Conservation (phyloP, 257 asterid genomes). For the Paulownia fortunei region DNA sequence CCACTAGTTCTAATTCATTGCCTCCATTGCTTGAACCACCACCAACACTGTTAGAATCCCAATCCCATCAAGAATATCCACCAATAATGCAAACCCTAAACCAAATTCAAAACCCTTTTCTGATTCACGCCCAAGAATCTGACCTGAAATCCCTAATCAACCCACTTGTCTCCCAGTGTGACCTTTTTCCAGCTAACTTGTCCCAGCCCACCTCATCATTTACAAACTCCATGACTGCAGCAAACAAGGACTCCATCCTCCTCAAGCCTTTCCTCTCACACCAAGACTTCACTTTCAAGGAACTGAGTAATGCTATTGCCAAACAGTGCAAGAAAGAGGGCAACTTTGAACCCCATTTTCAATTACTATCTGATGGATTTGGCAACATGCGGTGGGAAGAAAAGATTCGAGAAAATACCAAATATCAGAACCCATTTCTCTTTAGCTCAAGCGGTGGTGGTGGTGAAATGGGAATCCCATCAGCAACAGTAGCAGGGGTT, state of each 20-base stretch:
- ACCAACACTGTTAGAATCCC: conserved; percentile 25
- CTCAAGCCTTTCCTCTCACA: conserved; percentile 26
- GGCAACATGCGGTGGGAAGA: conserved; percentile 36
- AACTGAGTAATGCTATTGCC: conserved; percentile 47
- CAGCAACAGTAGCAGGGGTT: conserved; percentile 24
- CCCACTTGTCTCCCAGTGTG: conserved; percentile 34
- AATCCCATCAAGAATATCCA: conserved; percentile 32
- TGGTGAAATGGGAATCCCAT: conserved; percentile 37
- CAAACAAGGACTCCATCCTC: conserved; percentile 15
- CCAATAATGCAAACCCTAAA: conserved; percentile 38
- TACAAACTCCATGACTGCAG: conserved; percentile 6
- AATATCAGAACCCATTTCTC: conserved; percentile 38
- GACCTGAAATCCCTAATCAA: conserved; percentile 49
- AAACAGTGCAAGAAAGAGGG: conserved; percentile 52
- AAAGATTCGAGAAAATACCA: conserved; percentile 17
- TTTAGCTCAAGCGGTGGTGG: conserved; percentile 28
- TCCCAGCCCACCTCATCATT: conserved; percentile 18
- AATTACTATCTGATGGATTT: conserved; percentile 28
- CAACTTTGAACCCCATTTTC: conserved; percentile 33
- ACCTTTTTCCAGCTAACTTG: neutral
- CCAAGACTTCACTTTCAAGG: conserved; percentile 46
- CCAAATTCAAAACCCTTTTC: conserved; percentile 40
- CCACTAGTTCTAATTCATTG: conserved; percentile 27
- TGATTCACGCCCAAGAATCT: conserved; percentile 32
- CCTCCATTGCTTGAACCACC: conserved; percentile 60